Conservation (phyloP, 371 early-diverging fungal species). For the Capillidium heterosporum region DNA sequence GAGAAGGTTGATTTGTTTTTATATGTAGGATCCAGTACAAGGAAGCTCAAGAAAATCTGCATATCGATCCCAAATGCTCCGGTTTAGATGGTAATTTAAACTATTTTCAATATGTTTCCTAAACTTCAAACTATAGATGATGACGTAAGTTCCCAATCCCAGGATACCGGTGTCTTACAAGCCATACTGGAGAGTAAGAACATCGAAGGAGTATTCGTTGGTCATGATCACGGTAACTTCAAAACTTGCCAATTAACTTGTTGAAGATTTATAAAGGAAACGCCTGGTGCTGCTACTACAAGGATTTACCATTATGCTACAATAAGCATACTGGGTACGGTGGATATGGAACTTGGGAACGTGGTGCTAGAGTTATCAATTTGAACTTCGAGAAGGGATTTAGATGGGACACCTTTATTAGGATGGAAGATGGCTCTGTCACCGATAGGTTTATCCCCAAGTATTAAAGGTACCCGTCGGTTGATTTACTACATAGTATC, state of each 20-base stretch:
- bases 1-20: neutral
- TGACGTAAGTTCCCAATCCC: neutral
- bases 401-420: too few species aligned
- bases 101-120: neutral
- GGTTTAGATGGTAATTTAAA: neutral
- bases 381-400: too few species aligned
- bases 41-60: neutral
- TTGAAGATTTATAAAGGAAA: neutral
- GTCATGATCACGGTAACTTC: constrained; percentile 1
- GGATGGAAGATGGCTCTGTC: too few species aligned
- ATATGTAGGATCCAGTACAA: neutral
- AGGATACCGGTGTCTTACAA: neutral
- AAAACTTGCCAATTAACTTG: too few species aligned
- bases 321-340: neutral
- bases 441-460: too few species aligned
- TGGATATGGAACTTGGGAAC: neutral
- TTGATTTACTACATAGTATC: too few species aligned
- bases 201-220: neutral
- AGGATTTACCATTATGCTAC: neutral
- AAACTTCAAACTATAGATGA: neutral
- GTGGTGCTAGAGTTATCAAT: neutral
- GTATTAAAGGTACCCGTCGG: too few species aligned
- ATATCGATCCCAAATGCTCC: neutral
- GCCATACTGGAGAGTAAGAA: neutral
- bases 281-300: neutral